Evolutionary conservation across 2,329 filamentous ascomycete species (phyloP).

Genomic region (Ophiostoma angusticollis): DNA sequence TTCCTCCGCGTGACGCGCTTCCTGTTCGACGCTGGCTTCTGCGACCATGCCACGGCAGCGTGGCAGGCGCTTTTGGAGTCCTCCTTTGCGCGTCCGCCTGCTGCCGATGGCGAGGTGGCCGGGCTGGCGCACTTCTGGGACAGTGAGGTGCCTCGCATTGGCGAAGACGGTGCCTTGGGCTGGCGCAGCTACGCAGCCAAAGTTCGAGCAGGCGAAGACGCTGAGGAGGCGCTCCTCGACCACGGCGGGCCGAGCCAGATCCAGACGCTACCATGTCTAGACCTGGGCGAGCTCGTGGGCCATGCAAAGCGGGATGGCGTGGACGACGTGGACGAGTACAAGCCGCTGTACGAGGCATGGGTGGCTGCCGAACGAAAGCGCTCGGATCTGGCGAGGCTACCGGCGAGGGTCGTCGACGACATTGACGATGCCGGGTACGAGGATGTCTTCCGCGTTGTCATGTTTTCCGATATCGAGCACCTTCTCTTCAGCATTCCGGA

Average conservation of each 20-base stretch:
- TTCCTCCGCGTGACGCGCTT: slow-evolving; percentile 64
- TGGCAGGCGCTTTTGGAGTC: slow-evolving; percentile 79
- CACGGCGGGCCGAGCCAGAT: not conserved
- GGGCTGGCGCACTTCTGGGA: slow-evolving; percentile 61
- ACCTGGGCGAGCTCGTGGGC: not conserved
- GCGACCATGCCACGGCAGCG: slow-evolving; percentile 60
- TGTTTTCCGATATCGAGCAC: slow-evolving; percentile 62
- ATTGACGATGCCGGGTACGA: slow-evolving; percentile 60
- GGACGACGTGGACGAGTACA: slow-evolving; percentile 8
- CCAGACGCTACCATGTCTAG: slow-evolving; percentile 6
- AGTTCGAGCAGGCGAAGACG: slow-evolving; percentile 19
- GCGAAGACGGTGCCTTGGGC: slow-evolving; percentile 57
- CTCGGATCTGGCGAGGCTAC: slow-evolving; percentile 38
- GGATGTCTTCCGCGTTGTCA: slow-evolving; percentile 70
- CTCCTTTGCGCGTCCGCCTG: slow-evolving; percentile 46
- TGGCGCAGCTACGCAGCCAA: slow-evolving; percentile 43
- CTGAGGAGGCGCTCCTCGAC: slow-evolving; percentile 2
- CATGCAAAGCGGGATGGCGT: slow-evolving; percentile 13
- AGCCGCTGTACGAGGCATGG: slow-evolving; percentile 35
- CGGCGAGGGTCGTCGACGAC: slow-evolving; percentile 64
- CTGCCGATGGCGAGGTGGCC: not conserved
- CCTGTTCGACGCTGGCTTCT: slow-evolving; percentile 63
- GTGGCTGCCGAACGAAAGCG: slow-evolving; percentile 39
- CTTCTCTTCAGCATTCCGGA: slow-evolving; percentile 43
- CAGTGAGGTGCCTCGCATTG: slow-evolving; percentile 64